A percentile compares a stretch with the other conserved stretches of the same genome.
These are phyloP conservation scores for Aureobasidium sp. DNA, from an alignment of 2,329 filamentous ascomycete genomes.

Conservation along the genomic window DNA sequence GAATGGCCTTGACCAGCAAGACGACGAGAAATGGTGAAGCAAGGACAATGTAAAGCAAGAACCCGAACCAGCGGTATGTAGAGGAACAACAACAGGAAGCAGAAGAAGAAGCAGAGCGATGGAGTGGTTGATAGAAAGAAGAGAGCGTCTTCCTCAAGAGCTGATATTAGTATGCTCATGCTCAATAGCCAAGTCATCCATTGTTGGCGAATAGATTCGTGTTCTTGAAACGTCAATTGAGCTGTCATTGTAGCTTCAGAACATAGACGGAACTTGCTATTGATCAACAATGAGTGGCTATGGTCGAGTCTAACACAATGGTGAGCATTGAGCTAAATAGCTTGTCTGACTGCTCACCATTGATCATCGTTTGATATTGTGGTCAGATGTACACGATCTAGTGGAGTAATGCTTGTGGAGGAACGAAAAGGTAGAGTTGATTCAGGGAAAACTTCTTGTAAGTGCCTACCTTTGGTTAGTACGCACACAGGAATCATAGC, in stretches of 20 bases:
- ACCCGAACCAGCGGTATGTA: not conserved
- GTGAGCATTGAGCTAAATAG: not conserved
- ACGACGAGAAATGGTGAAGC: not conserved
- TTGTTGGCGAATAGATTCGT: not conserved
- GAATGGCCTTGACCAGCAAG: slow-evolving; percentile 9
- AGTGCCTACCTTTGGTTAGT: not conserved
- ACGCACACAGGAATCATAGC: not conserved
- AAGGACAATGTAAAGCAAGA: not conserved
- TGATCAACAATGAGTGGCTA: not conserved
- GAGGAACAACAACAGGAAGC: not conserved
- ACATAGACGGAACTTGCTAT: not conserved
- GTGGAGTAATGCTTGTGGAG: too few relatives aligned
- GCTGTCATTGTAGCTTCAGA: not conserved
- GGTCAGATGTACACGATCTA: not conserved
- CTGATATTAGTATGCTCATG: not conserved
- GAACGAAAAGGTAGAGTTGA: not conserved
- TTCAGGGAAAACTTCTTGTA: not conserved
- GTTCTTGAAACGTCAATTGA: not conserved
- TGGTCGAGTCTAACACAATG: not conserved
- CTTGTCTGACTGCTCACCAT: not conserved
- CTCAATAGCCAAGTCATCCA: not conserved
- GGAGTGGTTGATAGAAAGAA: not conserved
- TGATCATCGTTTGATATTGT: not conserved
- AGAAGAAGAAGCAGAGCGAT: not conserved
- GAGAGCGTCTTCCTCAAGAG: not conserved